Percentiles rank a stretch among this genome's conserved stretches.
These are phyloP conservation scores for Monilinia fructigena DNA, from an alignment of 2,329 filamentous ascomycete species.

Conservation along the genomic window DNA sequence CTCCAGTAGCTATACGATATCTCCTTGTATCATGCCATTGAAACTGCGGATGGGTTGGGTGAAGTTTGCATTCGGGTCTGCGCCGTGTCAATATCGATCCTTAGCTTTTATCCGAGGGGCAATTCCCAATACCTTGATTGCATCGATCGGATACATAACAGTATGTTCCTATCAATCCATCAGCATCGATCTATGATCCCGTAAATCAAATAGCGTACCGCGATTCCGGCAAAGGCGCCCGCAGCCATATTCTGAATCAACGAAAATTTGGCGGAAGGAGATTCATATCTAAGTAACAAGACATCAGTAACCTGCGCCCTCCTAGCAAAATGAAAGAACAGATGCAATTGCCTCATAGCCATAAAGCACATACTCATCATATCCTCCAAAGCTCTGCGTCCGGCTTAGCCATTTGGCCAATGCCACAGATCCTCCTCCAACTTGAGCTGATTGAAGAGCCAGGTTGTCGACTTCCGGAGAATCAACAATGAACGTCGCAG, in stretches of 20 bases:
- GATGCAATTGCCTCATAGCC: constrained; percentile 21
- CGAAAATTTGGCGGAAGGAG: constrained; percentile 91
- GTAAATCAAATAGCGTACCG: constrained; percentile 31
- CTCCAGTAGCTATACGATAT: constrained; percentile 84
- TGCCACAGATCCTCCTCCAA: constrained; percentile 64
- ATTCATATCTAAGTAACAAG: constrained; percentile 68
- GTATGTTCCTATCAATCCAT: constrained; percentile 74
- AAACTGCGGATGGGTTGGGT: constrained; percentile 76
- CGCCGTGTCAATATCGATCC: constrained; percentile 27
- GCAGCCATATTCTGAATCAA: constrained; percentile 92
- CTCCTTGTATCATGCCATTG: constrained; percentile 86
- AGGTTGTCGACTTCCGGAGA: constrained; percentile 51
- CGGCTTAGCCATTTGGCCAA: constrained; percentile 69
- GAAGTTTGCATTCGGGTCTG: constrained; percentile 97
- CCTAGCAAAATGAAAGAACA: neutral
- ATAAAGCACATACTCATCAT: constrained; percentile 54
- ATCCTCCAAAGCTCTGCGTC: constrained; percentile 61
- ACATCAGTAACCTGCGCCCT: constrained; percentile 30
- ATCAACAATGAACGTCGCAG: constrained; percentile 16
- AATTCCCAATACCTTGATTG: constrained; percentile 73
- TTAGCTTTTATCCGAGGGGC: neutral
- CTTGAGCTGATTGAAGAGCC: constrained; percentile 58
- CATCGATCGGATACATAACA: constrained; percentile 98
- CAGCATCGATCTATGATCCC: constrained; percentile 26
- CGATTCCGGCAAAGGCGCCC: constrained; percentile 82